Base-by-base conservation (phyloP, 148 eudicot species). In the Tetragonia tetragonoides region DNA sequence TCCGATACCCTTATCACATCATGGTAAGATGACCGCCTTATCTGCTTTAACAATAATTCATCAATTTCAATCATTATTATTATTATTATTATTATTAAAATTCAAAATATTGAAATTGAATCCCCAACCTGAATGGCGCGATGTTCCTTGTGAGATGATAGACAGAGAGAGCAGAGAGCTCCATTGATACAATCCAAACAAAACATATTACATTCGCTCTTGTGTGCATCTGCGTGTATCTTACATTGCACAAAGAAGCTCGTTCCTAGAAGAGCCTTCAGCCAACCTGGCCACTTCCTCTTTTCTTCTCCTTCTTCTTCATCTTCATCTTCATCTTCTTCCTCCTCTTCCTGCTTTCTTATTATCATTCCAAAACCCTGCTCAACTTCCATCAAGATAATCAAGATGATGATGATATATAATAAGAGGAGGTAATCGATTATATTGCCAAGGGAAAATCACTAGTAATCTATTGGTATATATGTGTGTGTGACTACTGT, bases 11-110 rank as follows among this genome's bases (percentile, higher is more conserved):
- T 78, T 54, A 85, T 82, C 86, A 88, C 89, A 72, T 88, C 88
- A 77, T 88, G 90, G 80, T 86, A 88, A 7, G 90, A 88, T 2
- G 90, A 88, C 72, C 90, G 75, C 81, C 90, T 84, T 78, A 88
- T 88, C 90, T 86, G 82, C 34, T 28, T 28, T 28, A 28, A 28
- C 34, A 28, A 28, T 28, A 28, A 28, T 28, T 28, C 34, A 28
- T 28, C 34, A 28, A 28, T 28, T 28, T 28, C 34, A 28, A 28
- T 28, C 34, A 28, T 28, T 28, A 28, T 28, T 28, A 28, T 28
- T 28, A 28, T 28, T 28, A 28, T 28, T 28, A 28, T 28, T 28
- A 28, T 28, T 28, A 28, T 28, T 28, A 28, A 28, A 28, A 28
- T 28, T 28, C 34, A 28, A 28, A 28, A 28, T 28, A 28, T 28